Evolutionary conservation across 1,284 basidiomycete species (phyloP).

Genomic region (Puccinia coronata): DNA sequence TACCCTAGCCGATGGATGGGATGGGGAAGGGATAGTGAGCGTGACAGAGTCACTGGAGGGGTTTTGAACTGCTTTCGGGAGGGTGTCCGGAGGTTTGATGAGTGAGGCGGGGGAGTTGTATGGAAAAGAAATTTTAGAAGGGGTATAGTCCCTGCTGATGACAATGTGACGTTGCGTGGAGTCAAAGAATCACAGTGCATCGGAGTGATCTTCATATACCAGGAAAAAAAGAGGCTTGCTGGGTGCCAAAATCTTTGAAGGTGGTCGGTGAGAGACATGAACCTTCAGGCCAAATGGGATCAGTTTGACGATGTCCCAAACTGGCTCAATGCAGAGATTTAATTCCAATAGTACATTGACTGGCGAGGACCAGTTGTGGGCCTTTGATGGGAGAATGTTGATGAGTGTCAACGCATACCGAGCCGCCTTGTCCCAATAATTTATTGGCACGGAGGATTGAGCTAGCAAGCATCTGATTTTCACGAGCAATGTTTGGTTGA

Average conservation of each 20-base stretch:
- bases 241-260: not conserved
- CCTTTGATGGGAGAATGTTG: not conserved
- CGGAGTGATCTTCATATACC: not conserved
- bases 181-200: too few species aligned
- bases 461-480: too few species aligned
- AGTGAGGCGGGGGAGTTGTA: not conserved
- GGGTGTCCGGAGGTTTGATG: too few species aligned
- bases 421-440: not conserved
- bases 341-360: not conserved
- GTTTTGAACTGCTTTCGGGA: too few species aligned
- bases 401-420: not conserved
- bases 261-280: not conserved
- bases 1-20: too few species aligned
- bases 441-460: too few species aligned
- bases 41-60: too few species aligned
- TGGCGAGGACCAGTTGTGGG: not conserved
- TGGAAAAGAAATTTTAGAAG: not conserved
- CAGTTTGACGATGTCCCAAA: not conserved
- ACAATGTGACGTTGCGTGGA: not conserved
- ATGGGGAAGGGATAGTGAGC: too few species aligned
- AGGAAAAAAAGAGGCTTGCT: not conserved
- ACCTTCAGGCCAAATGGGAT: too few species aligned
- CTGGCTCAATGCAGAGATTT: not conserved
- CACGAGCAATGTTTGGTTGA: too few species aligned
- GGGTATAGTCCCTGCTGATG: too few species aligned